These are phyloP conservation scores for Globisporangium takayamanum DNA, from an alignment of 352 stramenopile genomes.

Conservation along the genomic window DNA sequence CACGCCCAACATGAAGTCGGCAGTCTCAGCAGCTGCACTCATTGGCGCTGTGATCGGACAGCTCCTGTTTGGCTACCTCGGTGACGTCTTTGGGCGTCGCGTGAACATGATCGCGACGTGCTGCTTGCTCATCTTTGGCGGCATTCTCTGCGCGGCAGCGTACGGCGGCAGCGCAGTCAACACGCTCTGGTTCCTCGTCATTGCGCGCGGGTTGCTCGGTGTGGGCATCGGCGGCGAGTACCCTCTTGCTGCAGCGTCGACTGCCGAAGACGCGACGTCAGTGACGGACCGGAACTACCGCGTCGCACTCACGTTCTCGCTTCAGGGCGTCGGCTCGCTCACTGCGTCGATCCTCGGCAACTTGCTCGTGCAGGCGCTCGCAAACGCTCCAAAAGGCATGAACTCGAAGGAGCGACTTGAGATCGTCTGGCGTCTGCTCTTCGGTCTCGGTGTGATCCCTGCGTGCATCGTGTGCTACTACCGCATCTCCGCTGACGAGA, in stretches of 20 bases:
- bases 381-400: slow-evolving; percentile 27
- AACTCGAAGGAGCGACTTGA: slow-evolving; percentile 39
- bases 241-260: slow-evolving; percentile 39
- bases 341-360: slow-evolving; percentile 58
- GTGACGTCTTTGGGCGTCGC: slow-evolving; percentile 52
- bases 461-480: slow-evolving; percentile 62
- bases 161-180: slow-evolving; percentile 29
- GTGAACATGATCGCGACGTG: slow-evolving; percentile 71
- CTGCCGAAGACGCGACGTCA: slow-evolving; percentile 46
- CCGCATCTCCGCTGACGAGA: slow-evolving; percentile 55
- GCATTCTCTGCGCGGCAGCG: slow-evolving; percentile 51
- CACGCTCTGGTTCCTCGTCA: slow-evolving; percentile 62
- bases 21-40: slow-evolving; percentile 48
- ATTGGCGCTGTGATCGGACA: slow-evolving; percentile 56
- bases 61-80: slow-evolving; percentile 49
- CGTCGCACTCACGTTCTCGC: slow-evolving; percentile 54
- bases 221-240: slow-evolving; percentile 53
- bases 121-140: slow-evolving; percentile 52
- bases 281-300: slow-evolving; percentile 36
- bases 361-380: slow-evolving; percentile 40
- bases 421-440: slow-evolving; percentile 55
- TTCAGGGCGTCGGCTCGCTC: slow-evolving; percentile 52
- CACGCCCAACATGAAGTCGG: slow-evolving; percentile 52
- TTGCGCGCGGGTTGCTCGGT: slow-evolving; percentile 50
- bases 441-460: slow-evolving; percentile 56